These are phyloP conservation scores for Colletotrichum sp. DNA, from an alignment of 2,329 filamentous ascomycete genomes.

Conservation along the genomic window DNA sequence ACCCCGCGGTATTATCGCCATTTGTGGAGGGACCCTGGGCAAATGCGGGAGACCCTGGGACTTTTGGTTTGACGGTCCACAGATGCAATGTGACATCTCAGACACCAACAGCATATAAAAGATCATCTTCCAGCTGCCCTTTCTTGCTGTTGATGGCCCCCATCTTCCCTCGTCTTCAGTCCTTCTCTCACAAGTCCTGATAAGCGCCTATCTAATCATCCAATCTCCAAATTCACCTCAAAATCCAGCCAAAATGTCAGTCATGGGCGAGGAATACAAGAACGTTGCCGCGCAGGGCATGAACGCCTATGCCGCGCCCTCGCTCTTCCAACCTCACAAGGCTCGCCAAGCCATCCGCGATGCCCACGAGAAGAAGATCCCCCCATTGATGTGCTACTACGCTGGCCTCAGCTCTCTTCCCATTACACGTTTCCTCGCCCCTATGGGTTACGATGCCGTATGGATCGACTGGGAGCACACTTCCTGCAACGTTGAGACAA, in stretches of 20 bases:
- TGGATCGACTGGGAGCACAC: conserved; percentile 56
- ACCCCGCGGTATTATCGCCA: neutral
- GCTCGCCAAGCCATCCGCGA: conserved; percentile 49
- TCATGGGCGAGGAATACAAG: conserved; percentile 18
- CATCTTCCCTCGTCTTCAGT: neutral
- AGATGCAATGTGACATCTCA: conserved; percentile 1
- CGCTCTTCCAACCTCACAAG: conserved; percentile 51
- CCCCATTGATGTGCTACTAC: conserved; percentile 47
- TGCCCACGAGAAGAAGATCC: conserved; percentile 49
- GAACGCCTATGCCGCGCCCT: conserved; percentile 46
- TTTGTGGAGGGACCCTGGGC: neutral
- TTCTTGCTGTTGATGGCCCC: neutral
- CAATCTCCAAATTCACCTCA: neutral
- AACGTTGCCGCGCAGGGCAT: conserved; percentile 30
- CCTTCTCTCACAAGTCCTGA: neutral
- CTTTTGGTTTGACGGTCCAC: neutral
- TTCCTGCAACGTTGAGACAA: conserved; percentile 51
- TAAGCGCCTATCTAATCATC: neutral
- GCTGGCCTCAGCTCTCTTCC: conserved; percentile 43
- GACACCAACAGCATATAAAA: neutral
- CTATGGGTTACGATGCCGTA: conserved; percentile 46
- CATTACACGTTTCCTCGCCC: conserved; percentile 43
- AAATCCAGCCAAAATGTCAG: neutral
- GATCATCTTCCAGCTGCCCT: neutral
- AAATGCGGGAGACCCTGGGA: neutral